phyloP scores from a whole-genome alignment of 2,329 filamentous ascomycete species.

The Exophiala aquamarina region DNA sequence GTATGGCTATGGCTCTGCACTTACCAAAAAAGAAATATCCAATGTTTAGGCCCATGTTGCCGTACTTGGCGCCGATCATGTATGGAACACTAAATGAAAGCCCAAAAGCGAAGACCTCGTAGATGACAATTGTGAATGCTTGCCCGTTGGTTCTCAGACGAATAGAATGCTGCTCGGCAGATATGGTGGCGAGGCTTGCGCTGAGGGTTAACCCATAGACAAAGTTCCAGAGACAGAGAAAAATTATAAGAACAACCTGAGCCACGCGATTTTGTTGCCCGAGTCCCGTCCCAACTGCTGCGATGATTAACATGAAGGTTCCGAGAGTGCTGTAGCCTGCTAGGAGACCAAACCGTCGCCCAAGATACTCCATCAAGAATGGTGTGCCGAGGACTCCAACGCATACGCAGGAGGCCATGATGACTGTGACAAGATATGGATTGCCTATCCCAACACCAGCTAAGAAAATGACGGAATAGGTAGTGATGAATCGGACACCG shows the following conservation, averaged over 20 bases:
- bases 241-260: neutral
- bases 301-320: neutral
- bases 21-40: neutral
- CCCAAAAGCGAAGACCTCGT: neutral
- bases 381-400: neutral
- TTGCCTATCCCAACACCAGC: neutral
- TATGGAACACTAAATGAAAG: neutral
- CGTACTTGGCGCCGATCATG: neutral
- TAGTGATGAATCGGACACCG: neutral
- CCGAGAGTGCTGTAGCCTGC: neutral
- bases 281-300: neutral
- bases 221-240: constrained; percentile 1
- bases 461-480: neutral
- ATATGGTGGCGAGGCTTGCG: neutral
- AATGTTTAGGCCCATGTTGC: neutral
- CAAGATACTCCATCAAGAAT: neutral
- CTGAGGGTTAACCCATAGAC: neutral
- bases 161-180: neutral
- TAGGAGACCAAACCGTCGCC: neutral
- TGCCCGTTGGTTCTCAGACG: neutral
- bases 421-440: neutral
- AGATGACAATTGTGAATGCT: neutral
- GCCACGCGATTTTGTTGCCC: neutral
- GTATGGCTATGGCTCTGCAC: neutral
- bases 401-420: neutral